These are phyloP conservation scores for Orbilia blumenaviensis DNA, from an alignment of 2,329 filamentous ascomycete genomes.

Conservation along the genomic window DNA sequence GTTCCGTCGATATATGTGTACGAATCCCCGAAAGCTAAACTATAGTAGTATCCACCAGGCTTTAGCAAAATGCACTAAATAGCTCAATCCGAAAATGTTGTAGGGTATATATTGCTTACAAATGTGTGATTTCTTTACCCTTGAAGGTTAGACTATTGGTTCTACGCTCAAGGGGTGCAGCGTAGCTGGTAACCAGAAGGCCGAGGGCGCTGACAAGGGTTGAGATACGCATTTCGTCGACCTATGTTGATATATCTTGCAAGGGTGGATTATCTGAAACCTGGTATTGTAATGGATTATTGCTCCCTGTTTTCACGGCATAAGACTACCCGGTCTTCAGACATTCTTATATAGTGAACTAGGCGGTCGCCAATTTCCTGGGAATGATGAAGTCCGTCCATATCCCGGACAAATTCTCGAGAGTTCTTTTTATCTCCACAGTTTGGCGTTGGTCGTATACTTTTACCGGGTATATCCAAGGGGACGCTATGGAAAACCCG, in stretches of 20 bases:
- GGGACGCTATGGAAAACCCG: neutral
- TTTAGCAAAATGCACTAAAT: neutral
- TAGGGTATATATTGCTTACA: neutral
- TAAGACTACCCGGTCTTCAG: no score
- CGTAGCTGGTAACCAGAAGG: constrained; percentile 2
- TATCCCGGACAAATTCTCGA: constrained; percentile 32
- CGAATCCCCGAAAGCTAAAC: constrained; percentile 44
- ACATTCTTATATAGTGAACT: neutral
- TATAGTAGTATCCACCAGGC: neutral
- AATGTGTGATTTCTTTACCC: constrained; percentile 37
- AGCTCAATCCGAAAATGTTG: neutral
- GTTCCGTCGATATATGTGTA: constrained; percentile 41
- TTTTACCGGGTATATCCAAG: neutral
- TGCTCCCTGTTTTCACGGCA: no score
- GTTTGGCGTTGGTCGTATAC: neutral
- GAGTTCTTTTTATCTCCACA: neutral
- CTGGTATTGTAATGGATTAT: neutral
- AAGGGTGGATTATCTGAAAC: neutral
- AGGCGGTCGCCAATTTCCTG: neutral
- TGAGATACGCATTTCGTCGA: constrained; percentile 21
- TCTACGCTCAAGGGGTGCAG: constrained; percentile 16
- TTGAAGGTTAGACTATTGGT: constrained; percentile 15
- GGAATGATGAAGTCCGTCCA: constrained; percentile 28
- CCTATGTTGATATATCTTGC: neutral
- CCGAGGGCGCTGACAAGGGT: neutral